These are phyloP conservation scores for Leucocoprinus leucothites DNA, from an alignment of 768 basidiomycete genomes.

Conservation along the genomic window DNA sequence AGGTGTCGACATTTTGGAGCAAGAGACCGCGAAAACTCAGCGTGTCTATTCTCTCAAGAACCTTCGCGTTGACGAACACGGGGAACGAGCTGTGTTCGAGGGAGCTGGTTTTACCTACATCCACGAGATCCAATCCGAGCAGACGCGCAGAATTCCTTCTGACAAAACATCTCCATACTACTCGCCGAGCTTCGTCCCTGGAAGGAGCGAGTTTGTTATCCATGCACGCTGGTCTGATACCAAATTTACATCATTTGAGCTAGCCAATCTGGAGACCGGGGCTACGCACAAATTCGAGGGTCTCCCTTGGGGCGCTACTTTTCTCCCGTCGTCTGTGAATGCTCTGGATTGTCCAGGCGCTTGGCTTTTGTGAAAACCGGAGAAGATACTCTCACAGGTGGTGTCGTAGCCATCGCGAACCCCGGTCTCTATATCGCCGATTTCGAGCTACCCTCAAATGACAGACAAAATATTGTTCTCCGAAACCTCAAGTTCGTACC, in stretches of 20 bases:
- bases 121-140: constrained; percentile 35
- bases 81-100: constrained; percentile 57
- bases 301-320: constrained; percentile 66
- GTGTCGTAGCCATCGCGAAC: constrained; percentile 61
- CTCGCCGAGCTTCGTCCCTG: constrained; percentile 63
- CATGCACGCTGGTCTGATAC: constrained; percentile 70
- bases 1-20: constrained; percentile 43
- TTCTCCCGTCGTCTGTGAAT: constrained; percentile 52
- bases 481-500: constrained; percentile 48
- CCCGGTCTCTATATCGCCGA: constrained; percentile 65
- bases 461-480: constrained; percentile 31
- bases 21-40: constrained; percentile 54
- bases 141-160: constrained; percentile 41
- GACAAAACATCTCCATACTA: constrained; percentile 52
- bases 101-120: constrained; percentile 61
- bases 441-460: constrained; percentile 42
- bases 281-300: constrained; percentile 48
- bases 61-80: constrained; percentile 52
- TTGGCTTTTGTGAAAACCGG: constrained; percentile 65
- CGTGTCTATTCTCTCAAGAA: constrained; percentile 63
- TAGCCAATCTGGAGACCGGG: constrained; percentile 48
- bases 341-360: constrained; percentile 35
- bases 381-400: constrained; percentile 57
- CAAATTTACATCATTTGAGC: constrained; percentile 60
- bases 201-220: constrained; percentile 46